These are phyloP conservation scores for Leptoxyphium fumago DNA, from an alignment of 2,329 filamentous ascomycete species.

Conservation along the genomic window DNA sequence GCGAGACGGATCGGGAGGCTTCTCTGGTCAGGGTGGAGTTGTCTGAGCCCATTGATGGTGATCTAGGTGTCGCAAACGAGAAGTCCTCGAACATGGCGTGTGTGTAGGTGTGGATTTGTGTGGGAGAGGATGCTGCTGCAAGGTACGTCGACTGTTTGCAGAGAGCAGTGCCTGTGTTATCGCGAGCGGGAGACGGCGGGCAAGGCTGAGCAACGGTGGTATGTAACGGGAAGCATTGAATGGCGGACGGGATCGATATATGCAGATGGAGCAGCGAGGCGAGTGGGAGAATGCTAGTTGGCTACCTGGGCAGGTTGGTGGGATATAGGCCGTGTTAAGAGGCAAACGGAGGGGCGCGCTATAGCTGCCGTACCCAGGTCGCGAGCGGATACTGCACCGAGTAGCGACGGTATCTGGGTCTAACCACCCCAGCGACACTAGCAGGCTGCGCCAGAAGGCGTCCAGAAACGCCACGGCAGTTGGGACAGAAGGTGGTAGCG, in stretches of 20 bases:
- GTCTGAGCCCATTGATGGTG: constrained; percentile 14
- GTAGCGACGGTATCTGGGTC: too few species aligned
- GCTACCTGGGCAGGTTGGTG: background rate
- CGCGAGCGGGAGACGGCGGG: background rate
- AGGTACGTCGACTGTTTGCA: background rate
- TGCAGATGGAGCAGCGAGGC: background rate
- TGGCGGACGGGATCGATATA: too few species aligned
- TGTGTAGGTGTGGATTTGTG: background rate
- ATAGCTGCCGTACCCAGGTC: too few species aligned
- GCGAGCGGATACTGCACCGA: too few species aligned
- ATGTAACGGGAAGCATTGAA: too few species aligned
- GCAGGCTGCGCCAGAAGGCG: background rate
- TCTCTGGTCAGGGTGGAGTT: constrained; percentile 10
- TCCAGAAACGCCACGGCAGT: background rate
- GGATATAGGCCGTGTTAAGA: background rate
- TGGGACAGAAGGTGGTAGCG: too few species aligned
- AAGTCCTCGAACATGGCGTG: constrained; percentile 18
- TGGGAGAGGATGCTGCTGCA: background rate
- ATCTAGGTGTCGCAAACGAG: constrained; percentile 13
- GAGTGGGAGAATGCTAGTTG: background rate
- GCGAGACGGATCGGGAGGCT: constrained; percentile 18
- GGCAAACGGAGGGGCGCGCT: background rate
- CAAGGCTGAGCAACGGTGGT: background rate
- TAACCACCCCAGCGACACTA: background rate
- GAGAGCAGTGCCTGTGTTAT: background rate